Conservation (phyloP, 805 yeast genomes). For the Saturnispora halmiae region DNA sequence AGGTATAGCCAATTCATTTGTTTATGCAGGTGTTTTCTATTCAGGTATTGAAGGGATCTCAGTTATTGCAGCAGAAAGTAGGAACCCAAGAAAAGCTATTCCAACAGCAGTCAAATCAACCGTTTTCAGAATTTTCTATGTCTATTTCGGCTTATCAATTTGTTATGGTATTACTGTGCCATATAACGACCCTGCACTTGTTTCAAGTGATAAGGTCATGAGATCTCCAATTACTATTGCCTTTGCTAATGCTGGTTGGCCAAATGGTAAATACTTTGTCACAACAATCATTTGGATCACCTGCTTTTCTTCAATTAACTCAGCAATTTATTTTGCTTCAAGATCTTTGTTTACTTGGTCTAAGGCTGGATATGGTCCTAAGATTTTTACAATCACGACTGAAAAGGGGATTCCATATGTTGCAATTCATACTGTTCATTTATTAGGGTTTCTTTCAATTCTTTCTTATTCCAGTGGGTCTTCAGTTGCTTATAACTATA, state of each 20-base stretch:
- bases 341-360: constrained; percentile 60
- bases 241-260: constrained; percentile 43
- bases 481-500: constrained; percentile 48
- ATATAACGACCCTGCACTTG: constrained; percentile 40
- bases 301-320: constrained; percentile 60
- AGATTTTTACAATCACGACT: constrained; percentile 40
- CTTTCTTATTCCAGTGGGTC: constrained; percentile 53
- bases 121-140: constrained; percentile 45
- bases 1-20: constrained; percentile 22
- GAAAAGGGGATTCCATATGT: constrained; percentile 56
- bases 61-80: constrained; percentile 52
- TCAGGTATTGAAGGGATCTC: constrained; percentile 28
- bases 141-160: constrained; percentile 45
- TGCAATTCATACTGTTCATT: constrained; percentile 46
- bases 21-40: constrained; percentile 21
- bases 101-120: constrained; percentile 53
- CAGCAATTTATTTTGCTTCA: constrained; percentile 60
- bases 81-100: constrained; percentile 48
- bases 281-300: constrained; percentile 57
- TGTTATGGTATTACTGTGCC: constrained; percentile 54
- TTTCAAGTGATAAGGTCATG: constrained; percentile 31
- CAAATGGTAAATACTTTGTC: constrained; percentile 41
- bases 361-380: constrained; percentile 39
- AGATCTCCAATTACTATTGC: constrained; percentile 43
- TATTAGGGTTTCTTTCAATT: constrained; percentile 47